A percentile compares a stretch with the other conserved stretches of the same genome.
Conservation (phyloP, 2,329 filamentous ascomycete species). For the Pseudogymnoascus sp. region DNA sequence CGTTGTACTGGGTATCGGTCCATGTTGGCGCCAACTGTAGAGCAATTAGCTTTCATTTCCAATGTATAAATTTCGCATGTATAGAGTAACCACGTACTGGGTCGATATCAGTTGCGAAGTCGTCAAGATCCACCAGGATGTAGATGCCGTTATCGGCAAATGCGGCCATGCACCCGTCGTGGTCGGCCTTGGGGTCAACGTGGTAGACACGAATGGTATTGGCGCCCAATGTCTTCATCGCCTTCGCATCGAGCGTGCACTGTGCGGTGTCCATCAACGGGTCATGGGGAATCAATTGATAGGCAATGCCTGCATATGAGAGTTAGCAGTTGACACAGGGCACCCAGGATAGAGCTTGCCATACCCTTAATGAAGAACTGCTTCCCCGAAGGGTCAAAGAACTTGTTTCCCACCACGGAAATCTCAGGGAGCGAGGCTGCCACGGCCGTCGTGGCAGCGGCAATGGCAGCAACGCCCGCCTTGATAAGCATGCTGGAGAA, state of each 20-base stretch:
- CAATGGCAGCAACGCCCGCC: slow-evolving; percentile 20
- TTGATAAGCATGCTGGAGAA: slow-evolving; percentile 19
- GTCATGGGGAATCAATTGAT: slow-evolving; percentile 58
- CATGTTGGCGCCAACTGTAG: slow-evolving; percentile 54
- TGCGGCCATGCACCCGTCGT: slow-evolving; percentile 72
- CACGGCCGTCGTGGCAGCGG: slow-evolving; percentile 20
- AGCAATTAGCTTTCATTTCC: slow-evolving; percentile 14
- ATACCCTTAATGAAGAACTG: slow-evolving; percentile 81
- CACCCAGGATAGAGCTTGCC: slow-evolving; percentile 10
- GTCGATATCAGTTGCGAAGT: slow-evolving; percentile 61
- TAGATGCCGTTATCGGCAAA: slow-evolving; percentile 80
- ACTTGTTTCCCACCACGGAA: slow-evolving; percentile 65
- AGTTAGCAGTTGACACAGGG: background rate
- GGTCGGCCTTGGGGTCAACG: slow-evolving; percentile 64
- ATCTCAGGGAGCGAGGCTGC: slow-evolving; percentile 39
- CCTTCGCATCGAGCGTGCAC: slow-evolving; percentile 64
- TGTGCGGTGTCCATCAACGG: slow-evolving; percentile 70
- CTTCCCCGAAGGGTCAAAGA: slow-evolving; percentile 72
- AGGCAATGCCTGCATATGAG: slow-evolving; percentile 57
- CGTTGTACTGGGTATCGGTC: slow-evolving; percentile 64
- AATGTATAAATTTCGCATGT: background rate
- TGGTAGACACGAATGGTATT: slow-evolving; percentile 88
- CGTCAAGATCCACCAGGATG: slow-evolving; percentile 75
- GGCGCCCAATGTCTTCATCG: slow-evolving; percentile 75
- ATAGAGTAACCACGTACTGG: slow-evolving; percentile 37